Evolutionary conservation across 208 protist species (phyloP).

Genomic region (Leishmania braziliensis): DNA sequence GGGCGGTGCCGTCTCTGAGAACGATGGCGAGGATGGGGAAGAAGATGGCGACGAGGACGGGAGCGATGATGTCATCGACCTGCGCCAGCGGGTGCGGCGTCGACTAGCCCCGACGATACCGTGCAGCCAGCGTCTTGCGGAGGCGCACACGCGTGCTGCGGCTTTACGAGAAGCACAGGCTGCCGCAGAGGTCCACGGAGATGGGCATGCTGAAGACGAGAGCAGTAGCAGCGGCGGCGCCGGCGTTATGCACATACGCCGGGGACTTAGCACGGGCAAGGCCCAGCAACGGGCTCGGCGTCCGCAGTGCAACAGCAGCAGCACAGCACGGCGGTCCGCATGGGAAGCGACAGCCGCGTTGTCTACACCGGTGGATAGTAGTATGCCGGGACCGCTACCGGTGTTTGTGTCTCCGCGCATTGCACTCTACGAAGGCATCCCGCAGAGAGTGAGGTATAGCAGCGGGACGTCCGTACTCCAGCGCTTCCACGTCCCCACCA

Average conservation of each 20-base stretch:
- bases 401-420: conserved; percentile 20
- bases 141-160: conserved; percentile 46
- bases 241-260: neutral
- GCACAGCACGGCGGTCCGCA: conserved; percentile 1
- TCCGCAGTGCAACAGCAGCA: neutral
- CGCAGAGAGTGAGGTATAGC: conserved; percentile 52
- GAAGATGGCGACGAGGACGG: conserved; percentile 9
- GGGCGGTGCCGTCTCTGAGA: neutral
- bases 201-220: neutral
- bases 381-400: neutral
- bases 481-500: conserved; percentile 31
- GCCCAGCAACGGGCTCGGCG: neutral
- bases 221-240: neutral
- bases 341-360: neutral
- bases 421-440: conserved; percentile 19
- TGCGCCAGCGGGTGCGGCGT: conserved; percentile 38
- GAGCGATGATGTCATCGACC: conserved; percentile 14
- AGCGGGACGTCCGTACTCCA: conserved; percentile 46
- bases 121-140: conserved; percentile 41
- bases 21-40: conserved; percentile 4
- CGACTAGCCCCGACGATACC: conserved; percentile 62
- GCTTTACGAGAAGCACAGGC: conserved; percentile 33
- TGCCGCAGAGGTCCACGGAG: conserved; percentile 5
- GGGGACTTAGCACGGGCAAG: conserved; percentile 13
- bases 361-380: neutral